Percentiles rank a stretch among this genome's conserved stretches.
Conservation (phyloP, 306 rosid species). For the Casuarina glauca region DNA sequence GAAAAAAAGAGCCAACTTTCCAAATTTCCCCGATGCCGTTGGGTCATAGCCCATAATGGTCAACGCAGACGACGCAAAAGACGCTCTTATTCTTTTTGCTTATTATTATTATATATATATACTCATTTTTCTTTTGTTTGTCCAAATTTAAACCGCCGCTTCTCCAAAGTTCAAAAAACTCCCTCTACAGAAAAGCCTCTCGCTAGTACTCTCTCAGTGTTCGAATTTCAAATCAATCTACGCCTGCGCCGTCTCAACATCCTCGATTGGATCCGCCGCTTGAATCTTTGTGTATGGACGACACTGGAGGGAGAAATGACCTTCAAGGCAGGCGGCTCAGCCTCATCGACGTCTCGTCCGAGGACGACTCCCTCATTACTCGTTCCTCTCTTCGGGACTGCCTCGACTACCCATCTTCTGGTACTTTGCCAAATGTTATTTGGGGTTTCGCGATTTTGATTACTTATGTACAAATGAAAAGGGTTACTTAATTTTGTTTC, state of each 20-base stretch:
- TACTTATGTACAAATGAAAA: background rate
- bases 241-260: slow-evolving; percentile 2
- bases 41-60: background rate
- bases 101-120: background rate
- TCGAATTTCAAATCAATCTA: background rate
- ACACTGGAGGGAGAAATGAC: slow-evolving; percentile 17
- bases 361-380: slow-evolving; percentile 85
- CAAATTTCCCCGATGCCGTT: background rate
- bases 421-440: slow-evolving; percentile 16
- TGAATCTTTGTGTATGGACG: slow-evolving; percentile 29
- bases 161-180: slow-evolving; percentile 19
- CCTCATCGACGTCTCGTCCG: slow-evolving; percentile 79
- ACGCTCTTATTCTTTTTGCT: slow-evolving; percentile 2
- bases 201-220: background rate
- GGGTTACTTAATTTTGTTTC: background rate
- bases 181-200: background rate
- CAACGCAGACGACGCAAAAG: background rate
- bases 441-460: background rate
- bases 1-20: background rate
- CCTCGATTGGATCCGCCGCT: slow-evolving; percentile 17
- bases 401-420: slow-evolving; percentile 34
- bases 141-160: slow-evolving; percentile 18
- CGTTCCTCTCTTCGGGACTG: slow-evolving; percentile 33
- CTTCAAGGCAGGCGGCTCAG: slow-evolving; percentile 68
- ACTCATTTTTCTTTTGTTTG: background rate